A percentile compares a stretch with the other conserved stretches of the same genome.
These are phyloP conservation scores for Podila minutissima DNA, from an alignment of 192 early-diverging fungal species.

Conservation along the genomic window DNA sequence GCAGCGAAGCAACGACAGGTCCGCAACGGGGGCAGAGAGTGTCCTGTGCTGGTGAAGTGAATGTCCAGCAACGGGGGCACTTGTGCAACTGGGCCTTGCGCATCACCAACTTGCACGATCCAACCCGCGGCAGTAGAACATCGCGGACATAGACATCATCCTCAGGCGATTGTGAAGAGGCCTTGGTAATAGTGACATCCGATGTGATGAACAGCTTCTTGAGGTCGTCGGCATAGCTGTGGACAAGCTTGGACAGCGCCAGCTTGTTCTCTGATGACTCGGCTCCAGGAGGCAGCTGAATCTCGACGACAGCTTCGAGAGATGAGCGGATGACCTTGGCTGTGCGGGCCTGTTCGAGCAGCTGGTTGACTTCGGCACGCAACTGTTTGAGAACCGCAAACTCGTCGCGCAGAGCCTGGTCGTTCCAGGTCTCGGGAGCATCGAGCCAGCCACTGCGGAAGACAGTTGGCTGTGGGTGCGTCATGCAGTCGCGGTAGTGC, in stretches of 20 bases:
- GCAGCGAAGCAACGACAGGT: conserved; percentile 30
- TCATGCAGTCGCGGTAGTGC: conserved; percentile 55
- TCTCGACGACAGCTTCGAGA: conserved; percentile 59
- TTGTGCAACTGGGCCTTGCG: conserved; percentile 66
- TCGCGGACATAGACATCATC: conserved; percentile 14
- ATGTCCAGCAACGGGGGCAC: conserved; percentile 86
- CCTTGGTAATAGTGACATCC: conserved; percentile 42
- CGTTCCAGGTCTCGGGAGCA: conserved; percentile 56
- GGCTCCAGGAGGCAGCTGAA: conserved; percentile 18
- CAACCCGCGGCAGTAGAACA: conserved; percentile 23
- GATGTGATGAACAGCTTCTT: conserved; percentile 60
- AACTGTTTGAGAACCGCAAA: conserved; percentile 56
- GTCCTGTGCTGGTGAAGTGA: conserved; percentile 55
- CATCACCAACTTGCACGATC: conserved; percentile 57
- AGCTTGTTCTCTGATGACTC: conserved; percentile 7
- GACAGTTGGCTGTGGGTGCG: conserved; percentile 57
- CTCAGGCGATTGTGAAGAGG: background rate
- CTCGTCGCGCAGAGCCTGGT: conserved; percentile 51
- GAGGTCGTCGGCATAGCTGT: conserved; percentile 50
- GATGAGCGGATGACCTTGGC: conserved; percentile 63
- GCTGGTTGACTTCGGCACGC: conserved; percentile 58
- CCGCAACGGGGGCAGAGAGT: conserved; percentile 71
- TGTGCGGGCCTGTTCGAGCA: conserved; percentile 61
- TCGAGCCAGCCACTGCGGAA: conserved; percentile 72
- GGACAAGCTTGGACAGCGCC: conserved; percentile 8